Evolutionary conservation across 1,284 basidiomycete genomes (phyloP).

Genomic region (Moniliella sp.): DNA sequence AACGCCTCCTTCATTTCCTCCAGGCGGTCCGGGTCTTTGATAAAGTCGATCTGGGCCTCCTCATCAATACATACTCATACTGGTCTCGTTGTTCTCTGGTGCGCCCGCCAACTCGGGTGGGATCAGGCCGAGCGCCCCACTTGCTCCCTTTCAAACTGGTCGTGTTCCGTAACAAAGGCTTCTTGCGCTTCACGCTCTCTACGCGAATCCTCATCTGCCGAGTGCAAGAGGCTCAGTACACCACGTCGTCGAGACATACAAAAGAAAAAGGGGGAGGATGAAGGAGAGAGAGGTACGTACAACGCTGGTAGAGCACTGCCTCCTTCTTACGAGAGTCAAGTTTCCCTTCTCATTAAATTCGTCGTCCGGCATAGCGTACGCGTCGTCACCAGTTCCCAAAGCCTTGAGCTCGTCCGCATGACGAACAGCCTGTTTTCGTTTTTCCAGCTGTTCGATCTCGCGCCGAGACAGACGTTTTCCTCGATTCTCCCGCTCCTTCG

Average conservation of each 20-base stretch:
- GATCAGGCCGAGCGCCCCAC: slow-evolving; percentile 48
- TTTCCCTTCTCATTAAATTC: slow-evolving; percentile 95
- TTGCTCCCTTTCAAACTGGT: slow-evolving; percentile 70
- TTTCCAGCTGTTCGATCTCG: slow-evolving; percentile 59
- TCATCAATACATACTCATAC: slow-evolving; percentile 98
- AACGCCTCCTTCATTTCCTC: slow-evolving; percentile 35
- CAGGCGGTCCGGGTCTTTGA: slow-evolving; percentile 48
- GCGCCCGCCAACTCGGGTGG: slow-evolving; percentile 8
- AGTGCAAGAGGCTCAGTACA: background rate
- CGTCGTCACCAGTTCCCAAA: slow-evolving; percentile 52
- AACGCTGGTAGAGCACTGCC: slow-evolving; percentile 74
- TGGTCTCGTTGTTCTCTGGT: slow-evolving; percentile 34
- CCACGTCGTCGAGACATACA: too few species aligned
- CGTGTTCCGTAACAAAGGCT: slow-evolving; percentile 81
- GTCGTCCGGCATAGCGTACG: slow-evolving; percentile 39
- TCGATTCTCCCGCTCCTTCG: slow-evolving; percentile 24
- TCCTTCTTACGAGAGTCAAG: slow-evolving; percentile 92
- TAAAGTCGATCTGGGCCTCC: slow-evolving; percentile 81
- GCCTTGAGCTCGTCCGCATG: slow-evolving; percentile 78
- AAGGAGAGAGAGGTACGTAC: slow-evolving; percentile 39
- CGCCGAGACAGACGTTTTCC: slow-evolving; percentile 47
- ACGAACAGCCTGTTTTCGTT: slow-evolving; percentile 73
- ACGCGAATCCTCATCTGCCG: slow-evolving; percentile 45
- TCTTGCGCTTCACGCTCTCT: slow-evolving; percentile 41
- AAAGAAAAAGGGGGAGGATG: background rate